Base-by-base conservation (phyloP, 257 asterid genomes). In the Eustoma russellianum region DNA sequence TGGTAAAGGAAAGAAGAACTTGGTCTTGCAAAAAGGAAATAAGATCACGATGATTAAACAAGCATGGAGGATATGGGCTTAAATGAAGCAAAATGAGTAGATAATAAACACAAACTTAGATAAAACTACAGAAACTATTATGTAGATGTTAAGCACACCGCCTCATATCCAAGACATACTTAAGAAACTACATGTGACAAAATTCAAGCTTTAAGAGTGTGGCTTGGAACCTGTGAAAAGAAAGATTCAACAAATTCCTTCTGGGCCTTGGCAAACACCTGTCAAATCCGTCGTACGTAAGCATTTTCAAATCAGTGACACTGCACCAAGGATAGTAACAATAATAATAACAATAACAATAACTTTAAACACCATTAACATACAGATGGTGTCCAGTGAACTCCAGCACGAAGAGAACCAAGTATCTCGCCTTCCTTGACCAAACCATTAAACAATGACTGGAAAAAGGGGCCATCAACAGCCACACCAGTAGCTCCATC, bases 361-460 rank as follows among this genome's bases (percentile, higher is more conserved):
- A 8, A 38, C 43, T 38, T 11, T 7, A 38, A 2, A 38, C 43
- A 38, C 43, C 43, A 38, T 18, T 54, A 59, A 83, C 97, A 48
- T 81, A 92, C 97, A 46, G 91, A 67, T 59, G 99, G 99, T 41
- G 95, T 88, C 97, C 97, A 92, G 70, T 92, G 85, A 48, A 82
- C 95, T 76, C 99, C 99, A 17, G 97, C 97, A 8, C 95, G 97
- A 66, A 92, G 93, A 13, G 95, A 77, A 43, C 97, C 99, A 52
- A 88, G 88, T 64, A 92, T 83, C 67, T 83, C 81, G 50, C 90
- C 85, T 59, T 77, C 91, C 80, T 88, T 88, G 41, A 92, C 88
- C 75, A 87, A 66, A 24, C 93, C 90, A 76, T 83, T 88, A 67
- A 92, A 88, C 65, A 92, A 71, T 48, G 99, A 88, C 71, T 92